Evolutionary conservation across 2,329 filamentous ascomycete genomes (phyloP).

Genomic region (Thelonectria blattea): DNA sequence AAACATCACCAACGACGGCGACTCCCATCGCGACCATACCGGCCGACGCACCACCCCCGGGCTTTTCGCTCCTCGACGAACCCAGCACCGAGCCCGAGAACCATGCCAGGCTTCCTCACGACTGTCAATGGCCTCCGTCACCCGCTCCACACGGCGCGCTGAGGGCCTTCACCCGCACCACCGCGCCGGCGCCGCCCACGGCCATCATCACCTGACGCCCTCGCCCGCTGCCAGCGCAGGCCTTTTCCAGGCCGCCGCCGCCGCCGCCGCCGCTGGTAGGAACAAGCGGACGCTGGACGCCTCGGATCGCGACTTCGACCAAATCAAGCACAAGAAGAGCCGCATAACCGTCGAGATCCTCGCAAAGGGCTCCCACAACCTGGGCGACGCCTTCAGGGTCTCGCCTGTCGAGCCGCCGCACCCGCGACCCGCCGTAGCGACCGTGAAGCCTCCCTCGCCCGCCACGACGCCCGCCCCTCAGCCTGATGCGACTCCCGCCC

Average conservation of each 20-base stretch:
- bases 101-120: constrained; percentile 46
- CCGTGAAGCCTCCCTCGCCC: constrained; percentile 23
- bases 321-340: constrained; percentile 55
- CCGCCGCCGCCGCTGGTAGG: constrained; percentile 48
- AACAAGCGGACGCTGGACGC: constrained; percentile 56
- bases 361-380: constrained; percentile 39
- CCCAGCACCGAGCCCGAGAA: constrained; percentile 38
- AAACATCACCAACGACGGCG: constrained; percentile 36
- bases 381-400: constrained; percentile 31
- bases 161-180: constrained; percentile 51
- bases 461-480: constrained; percentile 17
- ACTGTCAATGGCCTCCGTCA: constrained; percentile 58
- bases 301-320: constrained; percentile 52
- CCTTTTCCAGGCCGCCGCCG: constrained; percentile 45
- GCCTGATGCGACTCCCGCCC: constrained; percentile 19
- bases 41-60: constrained; percentile 16
- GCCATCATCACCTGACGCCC: constrained; percentile 34
- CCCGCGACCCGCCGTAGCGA: constrained; percentile 30
- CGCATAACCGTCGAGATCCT: constrained; percentile 61
- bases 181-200: constrained; percentile 35
- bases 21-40: constrained; percentile 36
- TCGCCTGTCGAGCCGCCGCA: constrained; percentile 34
- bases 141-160: constrained; percentile 57
- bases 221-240: constrained; percentile 40
- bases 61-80: constrained; percentile 22